Conservation (phyloP, 768 basidiomycete genomes). For the Leccinum boreale region DNA sequence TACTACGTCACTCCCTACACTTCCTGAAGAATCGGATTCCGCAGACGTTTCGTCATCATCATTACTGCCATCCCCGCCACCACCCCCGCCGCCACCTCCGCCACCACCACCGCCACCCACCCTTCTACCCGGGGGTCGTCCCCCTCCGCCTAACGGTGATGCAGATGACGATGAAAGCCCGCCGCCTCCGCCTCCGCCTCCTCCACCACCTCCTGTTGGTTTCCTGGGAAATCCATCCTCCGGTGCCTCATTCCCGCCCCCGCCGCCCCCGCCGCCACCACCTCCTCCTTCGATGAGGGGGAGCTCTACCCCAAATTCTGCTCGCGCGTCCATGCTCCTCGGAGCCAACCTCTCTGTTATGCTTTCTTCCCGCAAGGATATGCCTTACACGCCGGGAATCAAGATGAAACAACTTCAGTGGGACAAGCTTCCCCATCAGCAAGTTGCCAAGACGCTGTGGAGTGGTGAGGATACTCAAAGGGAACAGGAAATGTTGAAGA, state of each 20-base stretch:
- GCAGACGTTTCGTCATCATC: slow-evolving; percentile 27
- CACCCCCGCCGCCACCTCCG: slow-evolving; percentile 18
- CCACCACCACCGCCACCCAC: slow-evolving; percentile 19
- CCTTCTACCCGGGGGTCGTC: slow-evolving; percentile 2
- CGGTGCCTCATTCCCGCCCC: slow-evolving; percentile 11
- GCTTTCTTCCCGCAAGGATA: slow-evolving; percentile 73
- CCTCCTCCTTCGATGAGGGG: slow-evolving; percentile 31
- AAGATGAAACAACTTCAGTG: slow-evolving; percentile 99
- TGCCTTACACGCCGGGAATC: slow-evolving; percentile 76
- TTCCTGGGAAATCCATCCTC: slow-evolving; percentile 27
- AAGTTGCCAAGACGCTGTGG: slow-evolving; percentile 85
- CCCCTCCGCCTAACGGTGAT: slow-evolving; percentile 16
- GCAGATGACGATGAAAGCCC: slow-evolving; percentile 19
- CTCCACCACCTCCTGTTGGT: slow-evolving; percentile 29
- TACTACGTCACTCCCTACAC: slow-evolving; percentile 35
- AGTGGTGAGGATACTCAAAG: slow-evolving; percentile 59
- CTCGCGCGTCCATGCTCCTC: slow-evolving; percentile 58
- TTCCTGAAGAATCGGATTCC: slow-evolving; percentile 38
- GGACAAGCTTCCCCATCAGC: slow-evolving; percentile 94
- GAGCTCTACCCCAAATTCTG: slow-evolving; percentile 42
- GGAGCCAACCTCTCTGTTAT: slow-evolving; percentile 56
- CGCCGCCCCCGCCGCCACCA: slow-evolving; percentile 30
- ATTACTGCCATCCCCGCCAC: slow-evolving; percentile 21
- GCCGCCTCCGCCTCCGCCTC: slow-evolving; percentile 30
- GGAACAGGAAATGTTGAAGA: slow-evolving; percentile 78